Base-by-base conservation (phyloP, 2,329 filamentous ascomycete genomes). In the Botryotinia calthae region DNA sequence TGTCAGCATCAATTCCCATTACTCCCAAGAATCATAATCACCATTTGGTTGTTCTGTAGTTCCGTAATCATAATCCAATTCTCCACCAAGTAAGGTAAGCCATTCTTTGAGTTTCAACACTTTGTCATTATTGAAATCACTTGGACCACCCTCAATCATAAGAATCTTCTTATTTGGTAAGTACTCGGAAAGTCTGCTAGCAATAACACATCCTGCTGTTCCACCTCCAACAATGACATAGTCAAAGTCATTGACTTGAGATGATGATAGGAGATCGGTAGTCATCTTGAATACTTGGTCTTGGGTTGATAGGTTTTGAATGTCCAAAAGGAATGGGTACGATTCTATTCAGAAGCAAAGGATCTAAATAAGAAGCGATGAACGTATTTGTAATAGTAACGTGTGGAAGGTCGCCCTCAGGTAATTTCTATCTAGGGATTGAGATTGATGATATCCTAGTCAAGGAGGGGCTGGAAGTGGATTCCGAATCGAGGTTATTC, bases 41-140 rank as follows among this genome's bases (percentile, higher is more conserved):
- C 94, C 93, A 84, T 89, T 96, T 76, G 94, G 94, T 85, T 97
- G 94, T 84, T 97, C 93, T 65, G 90, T 79, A 58, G 94, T 97
- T 79, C 89, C 89, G 83, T 97, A 97, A 83, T 97, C 94, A 83
- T 95, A 97, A 84, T 97, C 94, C 74, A 97, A 88, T 80, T 97
- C 90, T 80, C 93, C 93, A 76, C 94, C 94, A 42, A 97, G 89
- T 68, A 97, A 86, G 76, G 87, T 89, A 76, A 97, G 86, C 94
- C 94, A 97, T 83, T 97, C 90, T 80, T 94, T 94, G 77, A 97
- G 87, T 78, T 95, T 90, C 68, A 97, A 87, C 63, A 97, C 94
- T 72, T 93, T 89, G 82, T 96, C 91, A 82, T 97, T 92, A 85
- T 92, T 92, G 83, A 91, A 96, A 82, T 97, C 94, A 81, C 92